Conservation (phyloP, 2,329 filamentous ascomycete genomes). For the Microthyrium microscopicum region DNA sequence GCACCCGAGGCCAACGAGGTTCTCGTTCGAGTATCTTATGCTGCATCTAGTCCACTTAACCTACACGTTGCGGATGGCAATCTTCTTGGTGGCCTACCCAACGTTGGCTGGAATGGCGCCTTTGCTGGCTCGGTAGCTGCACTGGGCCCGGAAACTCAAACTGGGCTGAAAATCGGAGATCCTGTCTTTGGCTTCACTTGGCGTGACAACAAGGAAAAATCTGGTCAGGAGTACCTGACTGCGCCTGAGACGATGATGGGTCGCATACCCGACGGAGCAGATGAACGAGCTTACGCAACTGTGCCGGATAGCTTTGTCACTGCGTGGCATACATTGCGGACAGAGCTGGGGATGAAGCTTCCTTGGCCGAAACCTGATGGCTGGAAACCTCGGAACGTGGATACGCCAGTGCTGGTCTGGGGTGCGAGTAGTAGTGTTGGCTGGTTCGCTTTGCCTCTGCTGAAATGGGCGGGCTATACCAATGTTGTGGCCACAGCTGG, state of each 20-base stretch:
- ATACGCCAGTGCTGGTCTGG: constrained; percentile 16
- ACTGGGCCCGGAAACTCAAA: constrained; percentile 28
- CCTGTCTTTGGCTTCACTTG: constrained; percentile 39
- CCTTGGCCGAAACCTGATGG: constrained; percentile 38
- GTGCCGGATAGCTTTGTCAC: constrained; percentile 41
- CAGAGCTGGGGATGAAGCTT: constrained; percentile 35
- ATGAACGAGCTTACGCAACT: constrained; percentile 30
- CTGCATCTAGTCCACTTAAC: constrained; percentile 43
- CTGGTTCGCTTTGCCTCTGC: constrained; percentile 23
- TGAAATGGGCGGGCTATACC: constrained; percentile 35
- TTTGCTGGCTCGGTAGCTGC: constrained; percentile 38
- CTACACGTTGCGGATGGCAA: constrained; percentile 46
- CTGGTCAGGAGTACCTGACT: constrained; percentile 39
- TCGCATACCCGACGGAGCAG: background rate
- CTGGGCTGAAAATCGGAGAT: constrained; percentile 35
- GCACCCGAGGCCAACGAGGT: constrained; percentile 28
- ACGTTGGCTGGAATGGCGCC: constrained; percentile 33
- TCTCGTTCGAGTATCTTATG: constrained; percentile 39
- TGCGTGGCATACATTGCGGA: constrained; percentile 36
- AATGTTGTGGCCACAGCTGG: constrained; percentile 23
- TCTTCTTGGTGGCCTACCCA: constrained; percentile 34
- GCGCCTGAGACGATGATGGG: constrained; percentile 28
- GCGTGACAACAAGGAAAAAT: constrained; percentile 30
- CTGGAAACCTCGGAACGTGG: constrained; percentile 20
- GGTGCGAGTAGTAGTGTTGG: constrained; percentile 19